Conservation (phyloP, 2,329 filamentous ascomycete species). For the Apiospora malaysiana region DNA sequence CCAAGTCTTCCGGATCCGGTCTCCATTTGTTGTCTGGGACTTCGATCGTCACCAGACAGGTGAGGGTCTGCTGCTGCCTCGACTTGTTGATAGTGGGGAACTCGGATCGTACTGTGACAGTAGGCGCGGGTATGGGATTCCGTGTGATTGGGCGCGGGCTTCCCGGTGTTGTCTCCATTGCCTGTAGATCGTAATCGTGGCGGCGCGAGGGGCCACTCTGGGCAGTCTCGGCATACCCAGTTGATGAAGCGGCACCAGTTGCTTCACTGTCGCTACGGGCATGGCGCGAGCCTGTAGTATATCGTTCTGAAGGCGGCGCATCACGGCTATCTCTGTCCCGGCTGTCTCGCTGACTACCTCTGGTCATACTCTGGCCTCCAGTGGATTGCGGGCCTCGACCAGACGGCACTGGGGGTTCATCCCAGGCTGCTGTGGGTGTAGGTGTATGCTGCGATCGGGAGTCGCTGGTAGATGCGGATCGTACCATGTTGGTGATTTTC, state of each 20-base stretch:
- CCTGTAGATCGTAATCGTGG: slow-evolving; percentile 95
- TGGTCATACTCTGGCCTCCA: slow-evolving; percentile 34
- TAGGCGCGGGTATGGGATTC: slow-evolving; percentile 89
- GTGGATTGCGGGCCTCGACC: slow-evolving; percentile 45
- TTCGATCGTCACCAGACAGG: slow-evolving; percentile 92
- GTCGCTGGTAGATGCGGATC: slow-evolving; percentile 76
- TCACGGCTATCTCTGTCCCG: slow-evolving; percentile 61
- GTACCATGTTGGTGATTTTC: slow-evolving; percentile 92
- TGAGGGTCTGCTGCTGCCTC: slow-evolving; percentile 91
- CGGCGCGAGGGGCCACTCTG: slow-evolving; percentile 73
- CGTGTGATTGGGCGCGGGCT: slow-evolving; percentile 75
- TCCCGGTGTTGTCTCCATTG: slow-evolving; percentile 86
- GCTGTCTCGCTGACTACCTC: slow-evolving; percentile 47
- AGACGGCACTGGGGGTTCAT: slow-evolving; percentile 62
- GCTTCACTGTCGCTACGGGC: slow-evolving; percentile 79
- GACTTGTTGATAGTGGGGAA: slow-evolving; percentile 94
- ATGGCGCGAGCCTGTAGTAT: slow-evolving; percentile 58
- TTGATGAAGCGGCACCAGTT: slow-evolving; percentile 76
- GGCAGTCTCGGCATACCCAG: slow-evolving; percentile 78
- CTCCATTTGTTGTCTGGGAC: slow-evolving; percentile 92
- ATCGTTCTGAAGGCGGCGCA: slow-evolving; percentile 50
- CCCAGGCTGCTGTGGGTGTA: slow-evolving; percentile 71
- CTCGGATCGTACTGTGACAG: slow-evolving; percentile 93
- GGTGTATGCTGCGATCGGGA: slow-evolving; percentile 57
- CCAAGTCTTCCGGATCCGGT: slow-evolving; percentile 81